Evolutionary conservation across 345 rosid genomes (phyloP), one percentile per base, ranked within the genome.

Genomic region (Citrus australasica): DNA sequence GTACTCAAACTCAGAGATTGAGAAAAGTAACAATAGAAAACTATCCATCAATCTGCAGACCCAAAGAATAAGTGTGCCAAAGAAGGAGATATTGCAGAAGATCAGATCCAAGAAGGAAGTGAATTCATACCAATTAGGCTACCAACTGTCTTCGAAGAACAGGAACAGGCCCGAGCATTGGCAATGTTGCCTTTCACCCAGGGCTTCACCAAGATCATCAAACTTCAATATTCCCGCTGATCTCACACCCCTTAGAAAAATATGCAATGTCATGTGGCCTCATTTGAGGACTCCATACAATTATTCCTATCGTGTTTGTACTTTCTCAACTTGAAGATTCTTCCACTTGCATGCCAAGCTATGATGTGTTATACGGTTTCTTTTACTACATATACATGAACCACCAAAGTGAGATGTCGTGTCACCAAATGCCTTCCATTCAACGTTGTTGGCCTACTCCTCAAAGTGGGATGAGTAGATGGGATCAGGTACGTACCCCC

Each of bases 101-200:
- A 82, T 84, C 25, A 81, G 83, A 69, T 77, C 85, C 19, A 82
- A 83, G 69, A 84, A 77, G 79, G 87, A 76, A 67, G 67, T 69
- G 5, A 72, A 65, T 72, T 79, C 88, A 1, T 85, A 55, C 67
- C 90, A 85, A 73, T 78, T 84, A 70, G 87, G 89, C 48, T 68
- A 78, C 87, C 91, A 84, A 66, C 69, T 85, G 79, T 81, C 90
- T 48, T 82, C 78, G 59, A 83, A 77, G 79, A 30, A 85, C 90
- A 0, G 91, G 90, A 11, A 85, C 85, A 9, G 89, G 90, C 21
- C 89, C 88, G 16, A 76, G 90, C 37, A 88, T 46, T 46, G 51
- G 51, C 51, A 11, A 46, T 46, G 51, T 88, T 46, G 86, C 73
- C 80, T 89, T 83, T 88, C 85, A 46, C 85, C 88, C 5, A 86